Percentiles rank a stretch among this genome's conserved stretches.
Conservation (phyloP, 2,329 filamentous ascomycete genomes). For the Aspergillus pseudoglaucus region DNA sequence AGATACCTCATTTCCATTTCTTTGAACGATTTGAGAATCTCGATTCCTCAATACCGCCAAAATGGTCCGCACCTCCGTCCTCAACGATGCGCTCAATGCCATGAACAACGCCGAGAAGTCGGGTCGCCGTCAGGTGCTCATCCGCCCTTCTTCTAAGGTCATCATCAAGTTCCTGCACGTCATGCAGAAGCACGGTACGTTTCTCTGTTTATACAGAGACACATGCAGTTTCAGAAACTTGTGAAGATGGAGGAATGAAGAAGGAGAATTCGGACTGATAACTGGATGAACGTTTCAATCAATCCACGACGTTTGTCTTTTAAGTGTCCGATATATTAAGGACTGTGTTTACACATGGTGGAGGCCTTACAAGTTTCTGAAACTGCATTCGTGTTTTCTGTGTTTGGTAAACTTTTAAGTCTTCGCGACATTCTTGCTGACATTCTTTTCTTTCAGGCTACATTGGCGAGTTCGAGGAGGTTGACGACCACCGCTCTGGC, state of each 20-base stretch:
- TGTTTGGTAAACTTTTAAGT: conserved; percentile 91
- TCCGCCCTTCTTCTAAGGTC: conserved; percentile 98
- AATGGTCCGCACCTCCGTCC: conserved; percentile 98
- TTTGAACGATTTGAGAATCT: conserved; percentile 48
- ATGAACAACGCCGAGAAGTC: conserved; percentile 99
- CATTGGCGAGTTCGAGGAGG: conserved; percentile 99
- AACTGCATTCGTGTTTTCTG: conserved; percentile 38
- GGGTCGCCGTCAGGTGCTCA: conserved; percentile 98
- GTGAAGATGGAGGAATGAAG: background rate
- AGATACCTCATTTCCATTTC: conserved; percentile 33
- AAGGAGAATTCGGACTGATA: conserved; percentile 85
- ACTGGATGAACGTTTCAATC: conserved; percentile 93
- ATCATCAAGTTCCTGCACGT: conserved; percentile 98
- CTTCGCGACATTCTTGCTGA: conserved; percentile 72
- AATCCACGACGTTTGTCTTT: conserved; percentile 92
- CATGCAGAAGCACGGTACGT: conserved; percentile 99
- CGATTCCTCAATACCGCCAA: conserved; percentile 54
- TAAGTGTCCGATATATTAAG: conserved; percentile 96
- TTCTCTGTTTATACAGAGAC: conserved; percentile 1
- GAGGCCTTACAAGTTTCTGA: conserved; percentile 96
- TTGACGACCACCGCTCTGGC: conserved; percentile 98
- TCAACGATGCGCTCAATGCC: conserved; percentile 97
- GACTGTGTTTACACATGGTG: conserved; percentile 53
- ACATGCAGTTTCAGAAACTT: conserved; percentile 6
- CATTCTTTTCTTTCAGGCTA: conserved; percentile 59